Evolutionary conservation across 2,329 filamentous ascomycete species (phyloP), one percentile per base, ranked within the genome.

Genomic region (Alternaria postmessia): DNA sequence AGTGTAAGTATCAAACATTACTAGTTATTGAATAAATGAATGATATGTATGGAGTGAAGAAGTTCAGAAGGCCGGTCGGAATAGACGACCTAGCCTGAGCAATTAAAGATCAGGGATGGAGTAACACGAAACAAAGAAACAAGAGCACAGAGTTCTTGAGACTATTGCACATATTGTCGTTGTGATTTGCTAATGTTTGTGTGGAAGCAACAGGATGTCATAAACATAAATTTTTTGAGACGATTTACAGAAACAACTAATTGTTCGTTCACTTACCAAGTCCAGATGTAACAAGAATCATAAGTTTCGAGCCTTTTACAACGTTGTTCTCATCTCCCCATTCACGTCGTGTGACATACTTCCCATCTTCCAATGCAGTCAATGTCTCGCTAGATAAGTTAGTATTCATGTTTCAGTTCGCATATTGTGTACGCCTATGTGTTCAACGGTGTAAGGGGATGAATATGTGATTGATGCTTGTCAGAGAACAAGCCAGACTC

Each of bases 391-490:
- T 22, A 12, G 18, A 41, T 2, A 41, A 22, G 38, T 7, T 12
- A 41, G 5, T 4, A 22, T 18, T 7, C 9, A 41, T 12, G 18
- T 14, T 24, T 9, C 14, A 24, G 9, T 12, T 20, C 30, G 16
- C 24, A 11, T 16, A 49, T 22, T 32, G 14, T 48, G 46, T 9
- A 48, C 34, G 32, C 20, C 18, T 14, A 14, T 41, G n/a, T 24
- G 20, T 49, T 49, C 12, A 36, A 24, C 16, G 46, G 9, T n/a
- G 14, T 36, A 48, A 18, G 39, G 53, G 43, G 43, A 51, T 54
- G 46, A 46, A 46, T 47, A 28, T 58, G 28, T 47, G 41, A 60
- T 48, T 58, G 39, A 39, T 48, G 22, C 24, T 58, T 61, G 61
- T 28, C 36, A 51, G 32, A 58, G 30, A 51, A 52, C 58, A 52